phyloP scores from a whole-genome alignment of 768 basidiomycete genomes.

The Artomyces pyxidatus region DNA sequence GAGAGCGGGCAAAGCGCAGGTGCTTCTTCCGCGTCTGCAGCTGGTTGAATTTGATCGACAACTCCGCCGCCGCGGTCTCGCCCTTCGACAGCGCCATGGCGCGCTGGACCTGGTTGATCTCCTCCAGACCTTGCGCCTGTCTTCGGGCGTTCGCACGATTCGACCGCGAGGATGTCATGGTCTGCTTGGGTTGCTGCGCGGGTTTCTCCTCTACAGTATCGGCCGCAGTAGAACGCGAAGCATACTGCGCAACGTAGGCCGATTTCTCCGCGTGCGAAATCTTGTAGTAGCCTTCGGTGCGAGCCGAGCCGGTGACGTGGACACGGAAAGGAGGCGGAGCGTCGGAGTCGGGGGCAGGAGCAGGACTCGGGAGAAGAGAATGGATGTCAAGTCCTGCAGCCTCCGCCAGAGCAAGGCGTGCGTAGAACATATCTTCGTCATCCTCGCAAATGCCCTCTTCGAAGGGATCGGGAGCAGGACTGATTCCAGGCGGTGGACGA shows the following conservation, averaged over 20 bases:
- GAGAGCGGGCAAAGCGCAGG: slow-evolving; percentile 86
- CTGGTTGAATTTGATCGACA: slow-evolving; percentile 96
- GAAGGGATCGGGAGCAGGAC: slow-evolving; percentile 43
- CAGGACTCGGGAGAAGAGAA: slow-evolving; percentile 20
- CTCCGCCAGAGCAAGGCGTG: slow-evolving; percentile 50
- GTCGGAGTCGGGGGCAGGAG: slow-evolving; percentile 28
- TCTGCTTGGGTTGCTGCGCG: slow-evolving; percentile 41
- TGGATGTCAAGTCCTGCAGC: slow-evolving; percentile 17
- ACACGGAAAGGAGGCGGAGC: slow-evolving; percentile 52
- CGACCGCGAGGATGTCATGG: slow-evolving; percentile 70
- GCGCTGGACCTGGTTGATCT: slow-evolving; percentile 86
- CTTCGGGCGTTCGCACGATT: slow-evolving; percentile 90
- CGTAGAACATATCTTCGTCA: slow-evolving; percentile 85
- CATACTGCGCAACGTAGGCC: slow-evolving; percentile 86
- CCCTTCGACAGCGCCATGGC: slow-evolving; percentile 70
- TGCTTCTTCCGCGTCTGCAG: slow-evolving; percentile 97
- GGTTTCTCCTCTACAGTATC: slow-evolving; percentile 36
- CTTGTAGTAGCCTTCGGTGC: slow-evolving; percentile 94
- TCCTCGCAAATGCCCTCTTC: slow-evolving; percentile 61
- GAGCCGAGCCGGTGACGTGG: slow-evolving; percentile 79
- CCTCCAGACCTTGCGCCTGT: slow-evolving; percentile 87
- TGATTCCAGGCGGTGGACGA: slow-evolving; percentile 32
- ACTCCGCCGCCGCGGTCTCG: slow-evolving; percentile 60
- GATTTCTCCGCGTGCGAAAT: slow-evolving; percentile 89
- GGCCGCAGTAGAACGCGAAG: slow-evolving; percentile 42